Conservation (phyloP, 2,329 filamentous ascomycete genomes). For the Rhynchosporium agropyri region DNA sequence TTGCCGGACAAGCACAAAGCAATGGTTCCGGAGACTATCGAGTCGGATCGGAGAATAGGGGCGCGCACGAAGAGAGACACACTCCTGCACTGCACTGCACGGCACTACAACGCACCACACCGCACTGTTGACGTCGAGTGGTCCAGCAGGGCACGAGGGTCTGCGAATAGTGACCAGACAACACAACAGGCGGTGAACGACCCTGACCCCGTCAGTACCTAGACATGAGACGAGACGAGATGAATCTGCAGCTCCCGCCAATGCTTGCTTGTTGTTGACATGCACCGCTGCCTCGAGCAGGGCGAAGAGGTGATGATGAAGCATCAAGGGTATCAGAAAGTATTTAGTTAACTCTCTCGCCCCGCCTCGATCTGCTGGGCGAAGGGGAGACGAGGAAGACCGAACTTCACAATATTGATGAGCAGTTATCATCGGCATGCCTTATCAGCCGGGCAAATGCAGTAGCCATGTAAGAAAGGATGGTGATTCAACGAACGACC, state of each 20-base stretch:
- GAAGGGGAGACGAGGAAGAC: background rate
- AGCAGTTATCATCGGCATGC: background rate
- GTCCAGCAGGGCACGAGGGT: constrained; percentile 11
- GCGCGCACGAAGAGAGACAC: background rate
- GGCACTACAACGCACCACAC: too few relatives aligned
- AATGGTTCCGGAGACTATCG: constrained; percentile 12
- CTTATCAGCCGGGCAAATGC: constrained; percentile 3
- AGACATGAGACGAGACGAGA: background rate
- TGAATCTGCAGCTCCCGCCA: background rate
- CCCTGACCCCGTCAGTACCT: background rate
- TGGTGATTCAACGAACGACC: background rate
- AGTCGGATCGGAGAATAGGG: background rate
- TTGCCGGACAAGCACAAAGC: background rate
- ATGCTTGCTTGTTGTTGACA: constrained; percentile 12
- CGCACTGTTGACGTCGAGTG: constrained; percentile 15
- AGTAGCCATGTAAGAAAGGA: background rate
- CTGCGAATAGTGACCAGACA: constrained; percentile 23
- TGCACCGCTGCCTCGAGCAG: constrained; percentile 20
- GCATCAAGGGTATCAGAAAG: constrained; percentile 23
- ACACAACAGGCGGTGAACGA: constrained; percentile 31
- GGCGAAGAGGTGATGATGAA: constrained; percentile 15
- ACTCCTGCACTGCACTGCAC: background rate
- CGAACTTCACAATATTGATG: background rate
- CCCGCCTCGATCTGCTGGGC: constrained; percentile 17
- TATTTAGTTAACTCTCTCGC: constrained; percentile 16